phyloP scores from a whole-genome alignment of 1,139 yeast genomes.

The Scheffersomyces segobiensis region DNA sequence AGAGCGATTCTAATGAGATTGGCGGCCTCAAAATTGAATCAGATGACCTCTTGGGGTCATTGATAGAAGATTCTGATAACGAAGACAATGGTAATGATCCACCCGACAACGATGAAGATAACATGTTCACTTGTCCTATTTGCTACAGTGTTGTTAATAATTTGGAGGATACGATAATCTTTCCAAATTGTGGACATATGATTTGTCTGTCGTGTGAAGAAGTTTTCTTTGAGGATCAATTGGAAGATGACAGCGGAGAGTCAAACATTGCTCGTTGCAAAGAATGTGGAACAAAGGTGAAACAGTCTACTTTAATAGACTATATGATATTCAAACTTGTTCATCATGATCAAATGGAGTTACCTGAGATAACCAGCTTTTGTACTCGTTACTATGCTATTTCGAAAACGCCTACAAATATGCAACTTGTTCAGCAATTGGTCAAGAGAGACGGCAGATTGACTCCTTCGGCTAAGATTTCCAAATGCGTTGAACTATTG shows the following conservation, averaged over 20 bases:
- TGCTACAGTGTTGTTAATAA: slow-evolving; percentile 64
- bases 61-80: slow-evolving; percentile 4
- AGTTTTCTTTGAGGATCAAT: slow-evolving; percentile 47
- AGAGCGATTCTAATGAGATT: not conserved
- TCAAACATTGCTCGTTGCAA: slow-evolving; percentile 52
- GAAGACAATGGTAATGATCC: slow-evolving; percentile 17
- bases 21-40: not conserved
- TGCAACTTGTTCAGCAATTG: slow-evolving; percentile 24
- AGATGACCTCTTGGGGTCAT: not conserved
- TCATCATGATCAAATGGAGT: slow-evolving; percentile 15
- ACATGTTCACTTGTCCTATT: slow-evolving; percentile 57
- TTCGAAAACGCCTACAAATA: slow-evolving; percentile 3
- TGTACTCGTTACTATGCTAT: slow-evolving; percentile 7
- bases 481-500: slow-evolving; percentile 48
- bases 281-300: slow-evolving; percentile 44
- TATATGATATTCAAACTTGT: slow-evolving; percentile 54
- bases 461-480: slow-evolving; percentile 56
- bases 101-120: slow-evolving; percentile 8
- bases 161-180: slow-evolving; percentile 40
- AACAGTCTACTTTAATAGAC: slow-evolving; percentile 46
- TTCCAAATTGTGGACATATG: slow-evolving; percentile 69
- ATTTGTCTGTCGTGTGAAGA: slow-evolving; percentile 64
- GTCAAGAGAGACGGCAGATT: slow-evolving; percentile 27
- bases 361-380: slow-evolving; percentile 7
- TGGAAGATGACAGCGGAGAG: slow-evolving; percentile 34